These are phyloP conservation scores for Bretschneidera sinensis DNA, from an alignment of 345 rosid species.

Conservation along the genomic window DNA sequence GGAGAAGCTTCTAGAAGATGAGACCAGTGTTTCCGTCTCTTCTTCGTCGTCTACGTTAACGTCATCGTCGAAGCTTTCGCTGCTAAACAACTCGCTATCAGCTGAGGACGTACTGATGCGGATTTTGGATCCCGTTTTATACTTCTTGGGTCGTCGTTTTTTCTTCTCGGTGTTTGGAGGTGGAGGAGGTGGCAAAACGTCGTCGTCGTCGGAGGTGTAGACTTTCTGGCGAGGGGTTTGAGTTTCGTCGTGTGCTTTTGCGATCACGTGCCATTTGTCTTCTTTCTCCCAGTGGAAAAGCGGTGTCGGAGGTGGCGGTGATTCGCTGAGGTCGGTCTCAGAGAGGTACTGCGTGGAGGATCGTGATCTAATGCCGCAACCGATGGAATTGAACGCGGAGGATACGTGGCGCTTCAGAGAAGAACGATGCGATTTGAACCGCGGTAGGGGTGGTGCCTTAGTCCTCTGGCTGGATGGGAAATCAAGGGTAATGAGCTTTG, in stretches of 20 bases:
- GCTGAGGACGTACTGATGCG: constrained; percentile 56
- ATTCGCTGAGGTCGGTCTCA: constrained; percentile 22
- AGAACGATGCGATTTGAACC: constrained; percentile 22
- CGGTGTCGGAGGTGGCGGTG: constrained; percentile 37
- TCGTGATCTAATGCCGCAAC: constrained; percentile 38
- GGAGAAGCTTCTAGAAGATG: constrained; percentile 58
- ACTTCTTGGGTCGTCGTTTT: constrained; percentile 30
- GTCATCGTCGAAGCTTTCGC: constrained; percentile 22
- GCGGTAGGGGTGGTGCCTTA: constrained; percentile 13
- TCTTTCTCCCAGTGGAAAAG: constrained; percentile 62
- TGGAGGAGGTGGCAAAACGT: constrained; percentile 17
- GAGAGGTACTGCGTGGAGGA: constrained; percentile 18
- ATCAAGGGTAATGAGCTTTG: constrained; percentile 15
- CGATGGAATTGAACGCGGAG: constrained; percentile 35
- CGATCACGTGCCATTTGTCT: constrained; percentile 54
- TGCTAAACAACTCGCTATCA: constrained; percentile 44
- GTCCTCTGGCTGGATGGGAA: constrained; percentile 11
- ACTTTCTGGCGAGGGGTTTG: constrained; percentile 52
- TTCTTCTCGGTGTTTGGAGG: constrained; percentile 24
- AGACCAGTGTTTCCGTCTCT: constrained; percentile 52
- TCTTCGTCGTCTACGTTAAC: constrained; percentile 24
- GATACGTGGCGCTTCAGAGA: constrained; percentile 47
- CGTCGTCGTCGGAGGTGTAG: constrained; percentile 29
- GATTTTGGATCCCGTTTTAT: constrained; percentile 24
- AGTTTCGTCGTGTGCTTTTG: constrained; percentile 28